Conservation (phyloP, 2,329 filamentous ascomycete genomes). For the Hirsutella thompsonii region DNA sequence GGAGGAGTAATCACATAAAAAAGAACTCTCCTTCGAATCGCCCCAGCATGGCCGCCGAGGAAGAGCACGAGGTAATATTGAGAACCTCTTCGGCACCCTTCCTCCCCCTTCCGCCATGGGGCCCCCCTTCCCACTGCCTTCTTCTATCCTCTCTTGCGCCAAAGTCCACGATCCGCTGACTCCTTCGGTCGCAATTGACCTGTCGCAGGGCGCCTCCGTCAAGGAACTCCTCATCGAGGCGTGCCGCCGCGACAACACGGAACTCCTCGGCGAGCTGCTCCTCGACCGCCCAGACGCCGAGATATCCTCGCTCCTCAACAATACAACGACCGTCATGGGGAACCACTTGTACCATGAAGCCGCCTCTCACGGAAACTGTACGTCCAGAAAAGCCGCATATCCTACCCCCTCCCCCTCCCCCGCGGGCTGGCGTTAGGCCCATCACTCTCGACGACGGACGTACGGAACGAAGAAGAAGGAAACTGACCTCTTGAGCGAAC, state of each 20-base stretch:
- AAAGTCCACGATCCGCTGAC: too few relatives aligned
- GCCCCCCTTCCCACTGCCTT: too few relatives aligned
- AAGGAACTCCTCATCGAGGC: constrained; percentile 84
- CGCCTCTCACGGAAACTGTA: constrained; percentile 75
- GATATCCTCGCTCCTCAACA: constrained; percentile 70
- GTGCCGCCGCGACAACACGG: constrained; percentile 83
- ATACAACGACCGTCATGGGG: constrained; percentile 72
- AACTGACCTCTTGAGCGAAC: neutral
- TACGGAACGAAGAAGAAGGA: too few relatives aligned
- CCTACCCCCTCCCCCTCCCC: neutral
- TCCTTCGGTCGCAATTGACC: too few relatives aligned
- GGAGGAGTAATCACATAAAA: neutral
- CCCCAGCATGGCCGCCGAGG: constrained; percentile 6
- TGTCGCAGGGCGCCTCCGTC: constrained; percentile 76
- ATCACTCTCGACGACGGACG: too few relatives aligned
- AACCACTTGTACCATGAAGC: constrained; percentile 86
- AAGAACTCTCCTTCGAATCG: too few relatives aligned
- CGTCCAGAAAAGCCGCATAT: too few relatives aligned
- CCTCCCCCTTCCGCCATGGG: too few relatives aligned
- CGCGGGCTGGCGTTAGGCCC: neutral
- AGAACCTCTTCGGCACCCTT: too few relatives aligned
- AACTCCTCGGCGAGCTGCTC: constrained; percentile 68
- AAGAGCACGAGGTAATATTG: constrained; percentile 9
- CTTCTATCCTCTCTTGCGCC: too few relatives aligned
- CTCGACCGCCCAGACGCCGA: constrained; percentile 46